phyloP scores from a whole-genome alignment of 805 yeast genomes.

The Candida ponderosae region DNA sequence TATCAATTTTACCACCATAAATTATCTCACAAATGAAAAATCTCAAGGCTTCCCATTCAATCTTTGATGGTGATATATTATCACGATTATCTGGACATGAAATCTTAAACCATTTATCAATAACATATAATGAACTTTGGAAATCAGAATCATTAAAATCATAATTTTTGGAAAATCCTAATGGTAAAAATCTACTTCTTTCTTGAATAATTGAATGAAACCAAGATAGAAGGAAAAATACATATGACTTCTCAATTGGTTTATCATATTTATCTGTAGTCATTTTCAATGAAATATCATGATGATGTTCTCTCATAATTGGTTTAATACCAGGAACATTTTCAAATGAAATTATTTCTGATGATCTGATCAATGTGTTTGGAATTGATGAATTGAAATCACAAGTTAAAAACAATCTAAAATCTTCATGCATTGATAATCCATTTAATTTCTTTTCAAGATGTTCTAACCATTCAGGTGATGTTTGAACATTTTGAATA shows the following conservation, averaged over 20 bases:
- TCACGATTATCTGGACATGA: conserved; percentile 13
- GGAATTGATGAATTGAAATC: conserved; percentile 42
- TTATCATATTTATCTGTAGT: conserved; percentile 1
- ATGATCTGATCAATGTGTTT: conserved; percentile 42
- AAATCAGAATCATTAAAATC: conserved; percentile 76
- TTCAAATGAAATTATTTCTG: conserved; percentile 55
- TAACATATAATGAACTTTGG: conserved; percentile 35
- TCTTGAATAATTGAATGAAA: conserved; percentile 58
- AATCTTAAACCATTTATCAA: conserved; percentile 33
- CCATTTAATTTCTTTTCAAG: conserved; percentile 40
- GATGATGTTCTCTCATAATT: conserved; percentile 24
- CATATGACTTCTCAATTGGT: conserved; percentile 37
- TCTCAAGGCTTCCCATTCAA: conserved; percentile 49
- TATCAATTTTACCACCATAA: conserved; percentile 59
- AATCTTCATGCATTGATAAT: conserved; percentile 22
- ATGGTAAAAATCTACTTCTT: conserved; percentile 49
- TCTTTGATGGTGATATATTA: conserved; percentile 35
- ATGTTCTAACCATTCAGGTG: conserved; percentile 51
- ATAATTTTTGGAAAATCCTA: conserved; percentile 53
- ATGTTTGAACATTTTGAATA: conserved; percentile 75
- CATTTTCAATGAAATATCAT: conserved; percentile 10
- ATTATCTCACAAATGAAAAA: conserved; percentile 44
- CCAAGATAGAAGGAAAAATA: conserved; percentile 59
- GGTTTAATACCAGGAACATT: conserved; percentile 51
- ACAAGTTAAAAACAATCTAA: conserved; percentile 63